Base-by-base conservation (phyloP, 1,284 basidiomycete genomes). In the Amylostereum areolatum region DNA sequence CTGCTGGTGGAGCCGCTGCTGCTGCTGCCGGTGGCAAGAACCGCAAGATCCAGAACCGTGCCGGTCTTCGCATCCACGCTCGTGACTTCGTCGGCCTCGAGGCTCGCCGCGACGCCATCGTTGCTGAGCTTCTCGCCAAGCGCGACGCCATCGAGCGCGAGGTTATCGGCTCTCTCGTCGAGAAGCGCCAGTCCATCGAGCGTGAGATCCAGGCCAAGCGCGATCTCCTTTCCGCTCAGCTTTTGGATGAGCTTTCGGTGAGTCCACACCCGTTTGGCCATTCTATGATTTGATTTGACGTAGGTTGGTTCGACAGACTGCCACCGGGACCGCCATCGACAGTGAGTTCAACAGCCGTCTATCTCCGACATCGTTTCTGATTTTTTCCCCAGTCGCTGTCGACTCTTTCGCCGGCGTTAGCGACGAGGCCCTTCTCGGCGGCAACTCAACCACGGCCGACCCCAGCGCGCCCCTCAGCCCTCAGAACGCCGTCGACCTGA, bases 401-500 rank as follows among this genome's bases (percentile, higher is more conserved):
- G 28, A 40, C 36, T 28, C 30, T n/a, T 10, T 47, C 27, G 46
- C 46, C 4, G 46, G 46, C 36, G 36, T 40, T 27, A 29, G 41
- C 37, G 46, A 47, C 37, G 28, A 28, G 12, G 27, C 24, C 4
- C 36, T 31, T 29, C 25, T 27, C 27, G 46, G 46, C 41, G 46
- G 46, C 35, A 47, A 47, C 37, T 47, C 46, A 27, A 47, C 46
- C 8, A 27, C 35, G 12, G 11, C 36, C 11, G 25, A 35, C 18
- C 24, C n/a, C 12, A 25, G 24, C 30, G 46, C 46, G 8, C 36
- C 41, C 36, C 36, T 47, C 5, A 47, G 36, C 12, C 29, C 35
- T 5, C 46, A 47, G 46, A 35, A 47, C 28, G 46, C 46, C 24
- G 41, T 47, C 36, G 46, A 47, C 46, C 35, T 47, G 18, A 47